These are phyloP conservation scores for Hippophae rhamnoides DNA, from an alignment of 306 rosid genomes.

Conservation along the genomic window DNA sequence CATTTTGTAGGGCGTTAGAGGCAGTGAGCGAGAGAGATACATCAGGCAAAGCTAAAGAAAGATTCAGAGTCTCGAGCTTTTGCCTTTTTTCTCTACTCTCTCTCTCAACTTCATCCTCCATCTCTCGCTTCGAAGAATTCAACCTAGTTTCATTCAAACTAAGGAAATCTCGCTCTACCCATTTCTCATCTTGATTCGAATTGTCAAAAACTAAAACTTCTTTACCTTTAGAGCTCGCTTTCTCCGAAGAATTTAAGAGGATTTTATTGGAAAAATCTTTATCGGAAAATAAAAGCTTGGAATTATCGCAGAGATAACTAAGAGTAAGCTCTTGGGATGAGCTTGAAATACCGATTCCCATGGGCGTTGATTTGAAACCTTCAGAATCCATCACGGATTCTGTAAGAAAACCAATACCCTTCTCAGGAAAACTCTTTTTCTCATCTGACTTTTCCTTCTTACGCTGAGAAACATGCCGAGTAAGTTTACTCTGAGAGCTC, in stretches of 20 bases:
- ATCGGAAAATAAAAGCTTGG: constrained; percentile 43
- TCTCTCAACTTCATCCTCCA: constrained; percentile 55
- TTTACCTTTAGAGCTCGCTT: constrained; percentile 53
- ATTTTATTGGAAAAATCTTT: constrained; percentile 40
- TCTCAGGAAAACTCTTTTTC: constrained; percentile 27
- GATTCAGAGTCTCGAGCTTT: constrained; percentile 72
- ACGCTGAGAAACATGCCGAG: constrained; percentile 40
- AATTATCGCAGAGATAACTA: constrained; percentile 71
- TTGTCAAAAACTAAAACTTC: constrained; percentile 41
- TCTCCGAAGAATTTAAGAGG: constrained; percentile 41
- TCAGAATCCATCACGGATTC: constrained; percentile 33
- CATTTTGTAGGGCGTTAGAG: constrained; percentile 63
- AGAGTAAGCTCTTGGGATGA: constrained; percentile 68
- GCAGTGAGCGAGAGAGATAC: constrained; percentile 84
- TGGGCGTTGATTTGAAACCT: constrained; percentile 29
- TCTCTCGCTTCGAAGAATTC: constrained; percentile 62
- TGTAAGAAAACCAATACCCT: constrained; percentile 36
- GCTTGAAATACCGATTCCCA: constrained; percentile 29
- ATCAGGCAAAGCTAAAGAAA: constrained; percentile 86
- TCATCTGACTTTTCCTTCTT: constrained; percentile 26
- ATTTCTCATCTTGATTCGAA: constrained; percentile 53
- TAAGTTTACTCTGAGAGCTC: constrained; percentile 64
- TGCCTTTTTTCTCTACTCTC: constrained; percentile 64
- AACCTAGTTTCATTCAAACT: constrained; percentile 57
- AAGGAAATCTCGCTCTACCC: constrained; percentile 88